Evolutionary conservation across 306 rosid species (phyloP).

Genomic region (Cicer pinnatifidum): DNA sequence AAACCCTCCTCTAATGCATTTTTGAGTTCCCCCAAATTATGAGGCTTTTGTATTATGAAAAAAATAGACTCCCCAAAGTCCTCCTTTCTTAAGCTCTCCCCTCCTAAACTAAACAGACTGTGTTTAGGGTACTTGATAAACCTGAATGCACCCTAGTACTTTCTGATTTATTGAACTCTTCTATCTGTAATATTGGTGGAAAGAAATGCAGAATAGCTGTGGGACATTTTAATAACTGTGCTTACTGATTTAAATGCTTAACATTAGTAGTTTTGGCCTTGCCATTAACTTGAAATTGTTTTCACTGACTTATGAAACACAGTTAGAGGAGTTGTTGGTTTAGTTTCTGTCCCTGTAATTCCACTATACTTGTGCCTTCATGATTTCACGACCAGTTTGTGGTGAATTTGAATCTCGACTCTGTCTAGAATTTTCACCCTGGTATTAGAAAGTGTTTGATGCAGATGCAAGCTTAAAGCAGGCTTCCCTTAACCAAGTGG

Average conservation of each 20-base stretch:
- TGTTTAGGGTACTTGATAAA: not conserved
- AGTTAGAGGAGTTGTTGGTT: conserved; percentile 21
- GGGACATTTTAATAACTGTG: conserved; percentile 15
- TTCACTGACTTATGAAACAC: conserved; percentile 21
- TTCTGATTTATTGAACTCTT: conserved; percentile 3
- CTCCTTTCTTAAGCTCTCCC: no score
- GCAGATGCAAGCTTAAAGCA: conserved; percentile 15
- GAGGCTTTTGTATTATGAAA: no score
- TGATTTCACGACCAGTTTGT: conserved; percentile 7
- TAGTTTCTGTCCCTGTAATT: not conserved
- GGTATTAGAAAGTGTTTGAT: conserved; percentile 29
- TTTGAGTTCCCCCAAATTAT: no score
- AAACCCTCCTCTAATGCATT: no score
- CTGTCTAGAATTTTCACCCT: conserved; percentile 27
- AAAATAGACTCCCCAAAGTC: no score
- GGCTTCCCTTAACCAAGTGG: not conserved
- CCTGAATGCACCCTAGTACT: not conserved
- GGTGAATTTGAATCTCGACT: conserved; percentile 25
- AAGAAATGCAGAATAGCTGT: conserved; percentile 15
- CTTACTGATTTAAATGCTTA: conserved; percentile 14
- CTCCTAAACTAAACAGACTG: no score
- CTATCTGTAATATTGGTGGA: conserved; percentile 28
- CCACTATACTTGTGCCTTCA: not conserved
- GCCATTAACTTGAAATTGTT: conserved; percentile 21
- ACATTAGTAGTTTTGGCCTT: not conserved